Percentiles rank a stretch among this genome's conserved stretches.
phyloP scores from a whole-genome alignment of 1,284 basidiomycete genomes.

The Dichomitus squalens region DNA sequence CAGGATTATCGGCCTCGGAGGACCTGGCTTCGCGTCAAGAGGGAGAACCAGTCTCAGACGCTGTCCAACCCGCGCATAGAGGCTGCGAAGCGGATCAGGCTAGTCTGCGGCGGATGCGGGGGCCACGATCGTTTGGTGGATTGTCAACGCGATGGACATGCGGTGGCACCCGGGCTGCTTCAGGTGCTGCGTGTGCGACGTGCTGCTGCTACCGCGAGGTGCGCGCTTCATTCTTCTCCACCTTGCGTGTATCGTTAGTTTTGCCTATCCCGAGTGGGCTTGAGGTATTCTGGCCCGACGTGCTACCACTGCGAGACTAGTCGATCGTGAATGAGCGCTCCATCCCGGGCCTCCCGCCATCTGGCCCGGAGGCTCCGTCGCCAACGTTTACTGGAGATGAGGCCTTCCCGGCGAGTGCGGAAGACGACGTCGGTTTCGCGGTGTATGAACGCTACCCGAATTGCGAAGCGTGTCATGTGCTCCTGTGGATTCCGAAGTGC shows the following conservation, averaged over 20 bases:
- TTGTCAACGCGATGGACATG: constrained; percentile 87
- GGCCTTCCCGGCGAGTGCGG: constrained; percentile 49
- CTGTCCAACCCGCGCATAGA: constrained; percentile 22
- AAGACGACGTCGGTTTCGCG: constrained; percentile 83
- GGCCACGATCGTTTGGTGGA: constrained; percentile 88
- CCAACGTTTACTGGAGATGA: constrained; percentile 57
- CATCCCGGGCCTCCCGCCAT: constrained; percentile 88
- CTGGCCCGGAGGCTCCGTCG: constrained; percentile 36
- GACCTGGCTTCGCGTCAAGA: neutral
- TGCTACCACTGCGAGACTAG: constrained; percentile 96
- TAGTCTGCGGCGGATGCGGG: constrained; percentile 71
- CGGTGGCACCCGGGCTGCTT: constrained; percentile 96
- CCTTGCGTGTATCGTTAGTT: neutral
- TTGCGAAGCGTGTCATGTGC: constrained; percentile 91
- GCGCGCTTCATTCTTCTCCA: constrained; percentile 24
- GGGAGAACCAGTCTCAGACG: constrained; percentile 10
- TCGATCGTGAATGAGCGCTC: constrained; percentile 95
- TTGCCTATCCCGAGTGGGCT: constrained; percentile 2
- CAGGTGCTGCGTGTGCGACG: constrained; percentile 79
- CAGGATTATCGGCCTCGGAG: constrained; percentile 20
- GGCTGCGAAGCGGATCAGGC: constrained; percentile 39
- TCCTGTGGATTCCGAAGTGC: constrained; percentile 89
- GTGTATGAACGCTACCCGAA: constrained; percentile 94
- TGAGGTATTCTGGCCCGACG: constrained; percentile 85
- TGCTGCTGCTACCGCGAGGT: constrained; percentile 91